These are phyloP conservation scores for Coemansia sp. DNA, from an alignment of 192 early-diverging fungal genomes.

Conservation along the genomic window DNA sequence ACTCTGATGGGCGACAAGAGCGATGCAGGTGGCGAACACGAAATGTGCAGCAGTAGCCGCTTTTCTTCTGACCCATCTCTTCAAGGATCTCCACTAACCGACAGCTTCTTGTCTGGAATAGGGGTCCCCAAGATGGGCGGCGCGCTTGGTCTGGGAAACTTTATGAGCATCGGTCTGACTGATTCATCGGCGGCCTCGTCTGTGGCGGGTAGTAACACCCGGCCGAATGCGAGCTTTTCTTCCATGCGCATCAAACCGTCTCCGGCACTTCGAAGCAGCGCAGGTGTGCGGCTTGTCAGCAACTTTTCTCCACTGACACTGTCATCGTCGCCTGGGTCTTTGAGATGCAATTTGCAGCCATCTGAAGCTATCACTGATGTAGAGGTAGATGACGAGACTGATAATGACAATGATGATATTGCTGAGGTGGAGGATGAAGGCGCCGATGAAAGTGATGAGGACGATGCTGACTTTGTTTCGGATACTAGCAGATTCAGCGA, in stretches of 20 bases:
- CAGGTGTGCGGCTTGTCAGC: conserved; percentile 30
- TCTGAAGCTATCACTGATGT: neutral
- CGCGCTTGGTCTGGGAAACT: neutral
- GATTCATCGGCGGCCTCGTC: conserved; percentile 4
- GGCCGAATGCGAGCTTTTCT: neutral
- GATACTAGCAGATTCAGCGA: conserved; percentile 7
- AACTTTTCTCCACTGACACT: conserved; percentile 48
- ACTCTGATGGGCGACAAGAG: conserved; percentile 9
- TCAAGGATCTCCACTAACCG: too few species aligned
- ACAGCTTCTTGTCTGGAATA: too few species aligned
- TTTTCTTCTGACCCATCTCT: neutral
- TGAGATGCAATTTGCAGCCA: conserved; percentile 4
- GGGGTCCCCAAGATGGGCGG: too few species aligned
- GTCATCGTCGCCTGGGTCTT: conserved; percentile 44
- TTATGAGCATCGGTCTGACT: conserved; percentile 2
- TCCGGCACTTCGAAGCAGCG: conserved; percentile 8
- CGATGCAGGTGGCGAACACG: neutral
- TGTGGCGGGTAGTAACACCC: neutral
- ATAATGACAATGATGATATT: neutral
- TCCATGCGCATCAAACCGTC: conserved; percentile 1
- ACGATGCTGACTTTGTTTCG: too few species aligned
- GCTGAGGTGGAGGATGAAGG: neutral
- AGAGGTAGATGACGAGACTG: neutral
- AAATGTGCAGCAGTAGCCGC: neutral
- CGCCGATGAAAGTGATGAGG: too few species aligned